A percentile compares a stretch with the other conserved stretches of the same genome.
phyloP scores from a whole-genome alignment of 129 eudicot species.

The Flaveria linearis region DNA sequence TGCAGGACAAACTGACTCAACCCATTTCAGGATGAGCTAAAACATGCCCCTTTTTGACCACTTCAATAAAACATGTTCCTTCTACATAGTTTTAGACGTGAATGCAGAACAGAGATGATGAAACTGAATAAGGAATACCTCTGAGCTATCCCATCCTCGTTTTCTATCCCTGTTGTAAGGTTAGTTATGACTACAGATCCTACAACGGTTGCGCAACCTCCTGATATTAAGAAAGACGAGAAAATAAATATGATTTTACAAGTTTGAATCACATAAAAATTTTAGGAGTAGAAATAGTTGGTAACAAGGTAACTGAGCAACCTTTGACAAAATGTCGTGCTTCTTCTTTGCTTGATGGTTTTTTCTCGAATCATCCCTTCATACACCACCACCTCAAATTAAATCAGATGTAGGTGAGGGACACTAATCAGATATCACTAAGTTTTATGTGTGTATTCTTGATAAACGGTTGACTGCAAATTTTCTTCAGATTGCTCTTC shows the following conservation, averaged over 20 bases:
- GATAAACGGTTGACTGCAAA: background rate
- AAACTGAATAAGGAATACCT: conserved; percentile 45
- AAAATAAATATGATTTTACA: background rate
- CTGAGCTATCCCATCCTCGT: conserved; percentile 84
- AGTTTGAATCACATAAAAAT: background rate
- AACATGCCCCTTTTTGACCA: background rate
- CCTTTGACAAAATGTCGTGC: conserved; percentile 89
- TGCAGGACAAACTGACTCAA: background rate
- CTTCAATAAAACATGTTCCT: background rate
- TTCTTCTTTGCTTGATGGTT: conserved; percentile 89
- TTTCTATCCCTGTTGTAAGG: conserved; percentile 68
- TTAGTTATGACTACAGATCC: conserved; percentile 85
- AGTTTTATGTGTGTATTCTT: conserved; percentile 7
- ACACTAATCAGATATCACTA: conserved; percentile 2
- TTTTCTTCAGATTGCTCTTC: background rate
- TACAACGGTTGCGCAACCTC: conserved; percentile 75
- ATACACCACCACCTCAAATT: conserved; percentile 90
- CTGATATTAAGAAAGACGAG: conserved; percentile 54
- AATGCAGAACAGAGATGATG: conserved; percentile 1
- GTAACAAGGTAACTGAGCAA: conserved; percentile 25
- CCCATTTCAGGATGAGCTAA: background rate
- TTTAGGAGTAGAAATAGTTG: conserved; percentile 15
- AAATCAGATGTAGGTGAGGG: conserved; percentile 55
- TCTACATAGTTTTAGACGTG: background rate
- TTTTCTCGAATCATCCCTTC: conserved; percentile 88